Conservation (phyloP, 2,329 filamentous ascomycete species). For the Hypoxylon sp. region DNA sequence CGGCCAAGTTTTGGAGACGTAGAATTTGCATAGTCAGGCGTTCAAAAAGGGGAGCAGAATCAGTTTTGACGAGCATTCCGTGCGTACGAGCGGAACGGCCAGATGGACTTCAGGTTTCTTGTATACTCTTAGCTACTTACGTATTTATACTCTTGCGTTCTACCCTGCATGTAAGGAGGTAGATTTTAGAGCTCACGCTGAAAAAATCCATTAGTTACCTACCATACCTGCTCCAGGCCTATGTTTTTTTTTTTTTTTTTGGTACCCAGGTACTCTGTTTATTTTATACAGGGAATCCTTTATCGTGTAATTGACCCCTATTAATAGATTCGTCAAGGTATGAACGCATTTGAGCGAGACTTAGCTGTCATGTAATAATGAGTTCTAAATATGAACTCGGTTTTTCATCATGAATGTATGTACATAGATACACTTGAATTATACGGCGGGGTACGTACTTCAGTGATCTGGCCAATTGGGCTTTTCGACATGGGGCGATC, state of each 20-base stretch:
- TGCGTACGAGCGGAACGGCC: conserved; percentile 8
- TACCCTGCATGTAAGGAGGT: conserved; percentile 4
- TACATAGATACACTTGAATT: too few species aligned
- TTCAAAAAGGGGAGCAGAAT: conserved; percentile 37
- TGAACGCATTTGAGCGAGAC: not conserved
- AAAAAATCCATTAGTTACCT: not conserved
- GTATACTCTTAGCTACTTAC: conserved; percentile 26
- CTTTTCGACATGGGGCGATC: conserved; percentile 5
- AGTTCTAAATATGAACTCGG: too few species aligned
- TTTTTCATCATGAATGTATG: too few species aligned
- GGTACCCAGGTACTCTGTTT: not conserved
- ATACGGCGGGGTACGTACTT: not conserved
- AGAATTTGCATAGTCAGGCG: conserved; percentile 46
- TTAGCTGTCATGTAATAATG: not conserved
- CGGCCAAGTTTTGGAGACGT: conserved; percentile 8
- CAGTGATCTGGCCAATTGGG: not conserved
- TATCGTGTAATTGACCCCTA: not conserved
- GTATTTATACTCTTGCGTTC: conserved; percentile 23
- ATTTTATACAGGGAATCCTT: not conserved
- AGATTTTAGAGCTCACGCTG: conserved; percentile 26
- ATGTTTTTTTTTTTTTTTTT: not conserved
- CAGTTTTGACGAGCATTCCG: conserved; percentile 18
- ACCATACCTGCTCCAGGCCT: not conserved
- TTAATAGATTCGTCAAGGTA: not conserved
- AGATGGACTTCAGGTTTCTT: conserved; percentile 16